Percentiles rank a stretch among this genome's conserved stretches.
These are phyloP conservation scores for Sugiyamaella mastotermitis DNA, from an alignment of 805 yeast genomes.

Conservation along the genomic window DNA sequence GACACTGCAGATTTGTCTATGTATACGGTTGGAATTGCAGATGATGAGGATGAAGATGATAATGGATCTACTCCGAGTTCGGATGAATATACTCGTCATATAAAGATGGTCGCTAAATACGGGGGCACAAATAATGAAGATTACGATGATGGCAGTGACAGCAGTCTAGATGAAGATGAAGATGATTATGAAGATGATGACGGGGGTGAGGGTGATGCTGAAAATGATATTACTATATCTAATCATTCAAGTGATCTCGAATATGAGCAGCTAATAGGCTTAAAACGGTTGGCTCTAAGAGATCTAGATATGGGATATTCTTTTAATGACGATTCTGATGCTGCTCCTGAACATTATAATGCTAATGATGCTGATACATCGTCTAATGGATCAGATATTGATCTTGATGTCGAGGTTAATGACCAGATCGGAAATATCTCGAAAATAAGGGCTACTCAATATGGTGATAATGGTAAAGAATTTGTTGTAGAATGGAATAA, in stretches of 20 bases:
- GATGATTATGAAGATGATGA: conserved; percentile 2
- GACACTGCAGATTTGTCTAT: conserved; percentile 6
- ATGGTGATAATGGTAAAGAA: conserved; percentile 9
- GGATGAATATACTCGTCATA: too few relatives aligned
- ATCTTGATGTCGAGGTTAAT: conserved; percentile 1
- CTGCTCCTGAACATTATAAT: not conserved
- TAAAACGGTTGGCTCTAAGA: conserved; percentile 12
- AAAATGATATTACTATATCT: not conserved
- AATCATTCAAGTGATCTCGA: conserved; percentile 14
- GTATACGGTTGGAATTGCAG: conserved; percentile 9
- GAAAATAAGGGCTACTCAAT: conserved; percentile 2
- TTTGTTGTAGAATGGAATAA: conserved; percentile 13
- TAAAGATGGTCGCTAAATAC: too few relatives aligned
- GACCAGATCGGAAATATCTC: not conserved
- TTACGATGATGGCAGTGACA: not conserved
- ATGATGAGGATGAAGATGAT: conserved; percentile 9
- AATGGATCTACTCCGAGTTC: not conserved
- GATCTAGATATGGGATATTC: conserved; percentile 13
- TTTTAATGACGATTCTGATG: conserved; percentile 6
- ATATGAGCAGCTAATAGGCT: conserved; percentile 11
- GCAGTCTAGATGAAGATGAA: conserved; percentile 8
- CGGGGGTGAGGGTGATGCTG: not conserved
- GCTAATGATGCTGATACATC: conserved; percentile 11
- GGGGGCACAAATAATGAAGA: conserved; percentile 13
- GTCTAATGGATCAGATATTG: conserved; percentile 5